These are phyloP conservation scores for Fusarium secorum DNA, from an alignment of 2,329 filamentous ascomycete genomes.

Conservation along the genomic window DNA sequence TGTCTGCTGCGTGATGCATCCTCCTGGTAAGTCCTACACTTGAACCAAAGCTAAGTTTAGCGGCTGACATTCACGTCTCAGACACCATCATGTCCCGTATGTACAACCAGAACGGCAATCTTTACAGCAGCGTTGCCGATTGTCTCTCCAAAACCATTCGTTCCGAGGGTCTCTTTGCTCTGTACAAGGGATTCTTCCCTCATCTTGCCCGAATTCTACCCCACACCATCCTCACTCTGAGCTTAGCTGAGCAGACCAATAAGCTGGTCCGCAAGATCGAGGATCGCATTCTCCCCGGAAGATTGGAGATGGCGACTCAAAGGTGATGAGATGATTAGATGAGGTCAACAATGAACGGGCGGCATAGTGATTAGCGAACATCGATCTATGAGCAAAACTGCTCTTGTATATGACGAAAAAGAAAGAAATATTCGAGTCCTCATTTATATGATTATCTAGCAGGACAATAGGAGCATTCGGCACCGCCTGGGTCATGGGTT, in stretches of 20 bases:
- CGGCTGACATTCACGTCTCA: conserved; percentile 37
- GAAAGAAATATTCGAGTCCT: conserved; percentile 8
- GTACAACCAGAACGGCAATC: conserved; percentile 98
- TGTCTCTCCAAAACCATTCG: conserved; percentile 89
- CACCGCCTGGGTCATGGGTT: conserved; percentile 33
- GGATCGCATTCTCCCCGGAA: conserved; percentile 57
- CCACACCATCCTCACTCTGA: conserved; percentile 93
- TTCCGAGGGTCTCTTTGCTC: conserved; percentile 88
- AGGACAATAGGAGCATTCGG: conserved; percentile 32
- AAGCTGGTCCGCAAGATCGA: conserved; percentile 88
- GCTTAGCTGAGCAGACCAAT: conserved; percentile 95
- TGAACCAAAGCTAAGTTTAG: neutral
- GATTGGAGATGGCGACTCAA: conserved; percentile 42
- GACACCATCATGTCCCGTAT: conserved; percentile 99
- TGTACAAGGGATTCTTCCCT: conserved; percentile 98
- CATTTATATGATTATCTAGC: conserved; percentile 20
- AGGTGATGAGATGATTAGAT: neutral
- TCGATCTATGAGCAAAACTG: conserved; percentile 12
- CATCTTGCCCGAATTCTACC: conserved; percentile 93
- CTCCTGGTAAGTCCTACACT: conserved; percentile 70
- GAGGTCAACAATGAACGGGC: neutral
- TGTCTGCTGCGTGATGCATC: conserved; percentile 98
- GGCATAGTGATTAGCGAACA: neutral
- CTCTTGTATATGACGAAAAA: conserved; percentile 24
- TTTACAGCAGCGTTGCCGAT: conserved; percentile 94